Conservation (phyloP, 176 grass and related monocot species). For the Oropetium thomaeum region DNA sequence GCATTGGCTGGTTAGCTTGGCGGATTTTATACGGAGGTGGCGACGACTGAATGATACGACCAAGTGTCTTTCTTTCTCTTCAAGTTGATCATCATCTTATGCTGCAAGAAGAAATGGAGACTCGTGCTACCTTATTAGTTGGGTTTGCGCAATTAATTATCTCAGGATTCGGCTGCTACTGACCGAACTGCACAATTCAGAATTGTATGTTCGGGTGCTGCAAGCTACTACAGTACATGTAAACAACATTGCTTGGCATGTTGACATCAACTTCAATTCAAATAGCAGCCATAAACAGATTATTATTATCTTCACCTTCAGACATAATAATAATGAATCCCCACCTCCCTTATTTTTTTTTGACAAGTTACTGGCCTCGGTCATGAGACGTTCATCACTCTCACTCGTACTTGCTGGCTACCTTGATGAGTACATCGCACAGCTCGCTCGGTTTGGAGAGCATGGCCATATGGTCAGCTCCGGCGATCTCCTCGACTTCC, state of each 20-base stretch:
- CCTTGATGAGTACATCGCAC: slow-evolving; percentile 21
- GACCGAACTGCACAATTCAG: background rate
- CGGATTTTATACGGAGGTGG: background rate
- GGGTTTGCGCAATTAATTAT: too few species aligned
- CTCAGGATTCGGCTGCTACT: background rate
- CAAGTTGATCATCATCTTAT: slow-evolving; percentile 22
- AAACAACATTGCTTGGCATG: background rate
- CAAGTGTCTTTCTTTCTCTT: slow-evolving; percentile 3
- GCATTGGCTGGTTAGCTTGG: background rate
- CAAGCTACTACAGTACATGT: too few species aligned
- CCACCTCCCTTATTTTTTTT: too few species aligned
- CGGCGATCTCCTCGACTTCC: slow-evolving; percentile 45
- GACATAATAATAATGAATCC: too few species aligned
- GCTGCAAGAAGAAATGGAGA: slow-evolving; percentile 13
- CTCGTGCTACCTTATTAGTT: too few species aligned
- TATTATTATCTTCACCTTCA: background rate
- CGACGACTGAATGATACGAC: background rate
- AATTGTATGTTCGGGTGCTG: too few species aligned
- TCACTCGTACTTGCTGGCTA: background rate
- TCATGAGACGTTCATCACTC: too few species aligned
- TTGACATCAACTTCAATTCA: too few species aligned
- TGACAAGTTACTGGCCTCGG: too few species aligned
- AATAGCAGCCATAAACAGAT: background rate
- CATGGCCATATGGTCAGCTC: slow-evolving; percentile 62
- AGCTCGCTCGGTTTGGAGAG: slow-evolving; percentile 44